Evolutionary conservation across 2,329 filamentous ascomycete genomes (phyloP), one percentile per base, ranked within the genome.

Genomic region (Penicillium sp.): DNA sequence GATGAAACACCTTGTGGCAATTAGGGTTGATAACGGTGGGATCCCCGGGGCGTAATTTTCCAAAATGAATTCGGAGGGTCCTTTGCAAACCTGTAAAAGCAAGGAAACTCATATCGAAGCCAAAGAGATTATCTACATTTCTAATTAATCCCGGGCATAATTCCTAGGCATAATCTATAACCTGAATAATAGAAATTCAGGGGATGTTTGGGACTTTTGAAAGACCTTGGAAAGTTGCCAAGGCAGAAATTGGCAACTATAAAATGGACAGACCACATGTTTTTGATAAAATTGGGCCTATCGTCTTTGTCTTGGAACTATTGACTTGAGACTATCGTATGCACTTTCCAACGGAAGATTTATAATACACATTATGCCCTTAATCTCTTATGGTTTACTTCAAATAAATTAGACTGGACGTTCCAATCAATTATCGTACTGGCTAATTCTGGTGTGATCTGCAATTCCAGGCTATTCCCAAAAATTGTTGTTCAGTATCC

Each of bases 1-100:
- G 53, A 40, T 67, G 65, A 67, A 67, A 67, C 65, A 55, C 6
- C 39, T 53, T 56, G 60, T 59, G 53, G 55, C 57, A 36, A 58
- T 58, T 53, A 53, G 43, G 43, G 36, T 45, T 49, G 21, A 31
- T 41, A 19, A n/a, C 50, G 41, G 55, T 57, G 51, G 34, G 50
- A 38, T 49, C n/a, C 25, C 41, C 48, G 43, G 33, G 34, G 38
- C 29, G 13, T 47, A 50, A 50, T 57, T 58, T 41, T 34, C 55
- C 58, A 33, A 49, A 54, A 56, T 44, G 40, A 51, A 50, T 47
- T 38, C 61, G 49, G 53, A 55, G 19, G 31, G 19, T 58, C 60
- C 55, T 59, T 57, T 57, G 41, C 55, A 31, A 53, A 60, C 25
- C 11, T 19, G 33, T 49, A 29, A 48, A 27, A 9, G 31, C 23